Conservation (phyloP, 345 rosid genomes). For the Eucalyptus leucophloia region DNA sequence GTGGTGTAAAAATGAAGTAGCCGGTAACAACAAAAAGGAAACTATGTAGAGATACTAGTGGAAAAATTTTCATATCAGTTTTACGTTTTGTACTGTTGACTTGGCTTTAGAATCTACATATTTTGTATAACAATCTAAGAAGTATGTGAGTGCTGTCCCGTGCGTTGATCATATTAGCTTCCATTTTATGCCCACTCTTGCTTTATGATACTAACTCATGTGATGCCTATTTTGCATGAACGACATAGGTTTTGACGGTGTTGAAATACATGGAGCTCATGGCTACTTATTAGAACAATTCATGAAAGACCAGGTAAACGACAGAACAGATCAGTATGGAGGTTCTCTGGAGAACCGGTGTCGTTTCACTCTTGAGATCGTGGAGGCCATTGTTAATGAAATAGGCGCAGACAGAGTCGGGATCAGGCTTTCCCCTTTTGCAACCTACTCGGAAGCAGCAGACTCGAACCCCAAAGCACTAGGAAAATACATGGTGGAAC, state of each 20-base stretch:
- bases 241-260: constrained; percentile 52
- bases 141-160: not conserved
- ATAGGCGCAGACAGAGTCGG: constrained; percentile 74
- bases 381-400: constrained; percentile 50
- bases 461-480: constrained; percentile 56
- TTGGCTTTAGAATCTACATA: not conserved
- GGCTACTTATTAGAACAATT: constrained; percentile 65
- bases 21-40: not conserved
- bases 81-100: not conserved
- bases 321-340: constrained; percentile 57
- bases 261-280: constrained; percentile 77
- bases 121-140: not conserved
- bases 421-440: constrained; percentile 54
- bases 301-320: constrained; percentile 65
- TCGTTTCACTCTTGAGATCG: constrained; percentile 47
- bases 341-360: constrained; percentile 64
- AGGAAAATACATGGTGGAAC: constrained; percentile 48
- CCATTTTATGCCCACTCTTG: not conserved
- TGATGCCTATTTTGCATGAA: not conserved
- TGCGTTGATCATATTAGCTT: not conserved
- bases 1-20: not conserved
- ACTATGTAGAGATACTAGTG: not conserved
- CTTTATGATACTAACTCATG: not conserved
- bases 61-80: not conserved
- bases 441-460: constrained; percentile 30